Percentiles rank a stretch among this genome's conserved stretches.
Evolutionary conservation across 176 grass and related monocot species (phyloP).

Genomic region (Musa itinerans): DNA sequence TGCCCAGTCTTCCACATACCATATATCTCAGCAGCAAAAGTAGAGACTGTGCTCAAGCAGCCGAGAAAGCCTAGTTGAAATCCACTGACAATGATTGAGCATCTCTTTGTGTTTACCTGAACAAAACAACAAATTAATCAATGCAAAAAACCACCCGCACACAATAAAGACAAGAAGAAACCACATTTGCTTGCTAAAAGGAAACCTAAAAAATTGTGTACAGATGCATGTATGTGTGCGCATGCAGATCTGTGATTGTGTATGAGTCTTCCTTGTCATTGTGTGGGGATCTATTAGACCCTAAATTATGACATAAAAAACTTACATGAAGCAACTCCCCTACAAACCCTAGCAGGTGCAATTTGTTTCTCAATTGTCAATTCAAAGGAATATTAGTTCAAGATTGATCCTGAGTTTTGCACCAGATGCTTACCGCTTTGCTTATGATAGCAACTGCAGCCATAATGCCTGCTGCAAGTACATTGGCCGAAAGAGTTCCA

Average conservation of each 20-base stretch:
- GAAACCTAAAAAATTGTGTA: too few species aligned
- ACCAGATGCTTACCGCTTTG: constrained; percentile 43
- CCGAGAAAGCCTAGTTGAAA: constrained; percentile 77
- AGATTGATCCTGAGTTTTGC: neutral
- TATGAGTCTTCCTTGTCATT: too few species aligned
- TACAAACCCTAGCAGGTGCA: neutral
- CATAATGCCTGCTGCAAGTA: constrained; percentile 74
- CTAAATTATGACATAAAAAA: too few species aligned
- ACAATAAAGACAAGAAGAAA: neutral
- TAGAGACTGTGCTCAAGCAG: constrained; percentile 92
- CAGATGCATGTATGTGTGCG: too few species aligned
- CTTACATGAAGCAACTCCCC: too few species aligned
- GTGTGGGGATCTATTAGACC: too few species aligned
- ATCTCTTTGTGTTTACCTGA: constrained; percentile 58
- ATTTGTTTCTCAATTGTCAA: neutral
- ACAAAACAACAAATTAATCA: neutral
- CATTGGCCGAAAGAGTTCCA: constrained; percentile 81
- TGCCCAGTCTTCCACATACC: constrained; percentile 74
- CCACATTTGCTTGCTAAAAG: too few species aligned
- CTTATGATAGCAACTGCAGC: constrained; percentile 45
- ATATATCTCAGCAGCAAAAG: constrained; percentile 86
- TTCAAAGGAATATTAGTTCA: neutral
- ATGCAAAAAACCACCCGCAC: neutral
- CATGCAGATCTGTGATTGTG: too few species aligned
- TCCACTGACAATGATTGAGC: constrained; percentile 43